Evolutionary conservation across 2,329 filamentous ascomycete genomes (phyloP), one percentile per base, ranked within the genome.

Genomic region (Ascochyta viciae-villosae): DNA sequence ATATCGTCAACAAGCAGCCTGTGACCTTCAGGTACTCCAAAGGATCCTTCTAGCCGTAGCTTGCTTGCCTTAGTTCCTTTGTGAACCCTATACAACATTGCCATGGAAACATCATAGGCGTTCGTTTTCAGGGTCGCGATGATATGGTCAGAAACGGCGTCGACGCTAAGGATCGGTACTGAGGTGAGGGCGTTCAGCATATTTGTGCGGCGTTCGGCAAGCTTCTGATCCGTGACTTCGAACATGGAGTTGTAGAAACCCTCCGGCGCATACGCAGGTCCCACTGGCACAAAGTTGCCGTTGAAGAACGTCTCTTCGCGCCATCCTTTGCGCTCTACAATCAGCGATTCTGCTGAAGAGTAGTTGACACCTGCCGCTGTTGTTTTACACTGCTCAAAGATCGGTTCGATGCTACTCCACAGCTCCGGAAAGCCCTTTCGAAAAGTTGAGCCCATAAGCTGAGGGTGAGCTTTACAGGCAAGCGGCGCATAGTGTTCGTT

Each of bases 231-330:
- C 16, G 73, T 75, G 9, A 73, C 67, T 46, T 75, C 73, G 50
- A 71, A 64, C 37, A 65, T 57, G 6, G 66, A 62, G 41, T 74
- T 74, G 55, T 72, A 71, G 55, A 68, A 70, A n/a, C 72, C 72
- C 33, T 71, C 56, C 35, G 67, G 67, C n/a, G 57, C 57, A 54
- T 55, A 62, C 12, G 65, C 60, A 27, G 68, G 60, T 13, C 69
- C 68, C 5, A 74, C 60, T 13, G 72, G 72, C 3, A 71, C 62
- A 38, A 75, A 72, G 40, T 65, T 68, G 27, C 71, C 71, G 3
- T 63, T 64, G 53, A 74, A 73, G 53, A 71, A 75, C 3, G 67
- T 57, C 51, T 74, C 72, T 41, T 74, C 71, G 3, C 58, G 57
- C 56, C 64, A 73, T 8, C 71, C 71, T 19, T 53, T 59, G 10